Conservation (phyloP, 768 basidiomycete species). For the Dioszegia hungarica region DNA sequence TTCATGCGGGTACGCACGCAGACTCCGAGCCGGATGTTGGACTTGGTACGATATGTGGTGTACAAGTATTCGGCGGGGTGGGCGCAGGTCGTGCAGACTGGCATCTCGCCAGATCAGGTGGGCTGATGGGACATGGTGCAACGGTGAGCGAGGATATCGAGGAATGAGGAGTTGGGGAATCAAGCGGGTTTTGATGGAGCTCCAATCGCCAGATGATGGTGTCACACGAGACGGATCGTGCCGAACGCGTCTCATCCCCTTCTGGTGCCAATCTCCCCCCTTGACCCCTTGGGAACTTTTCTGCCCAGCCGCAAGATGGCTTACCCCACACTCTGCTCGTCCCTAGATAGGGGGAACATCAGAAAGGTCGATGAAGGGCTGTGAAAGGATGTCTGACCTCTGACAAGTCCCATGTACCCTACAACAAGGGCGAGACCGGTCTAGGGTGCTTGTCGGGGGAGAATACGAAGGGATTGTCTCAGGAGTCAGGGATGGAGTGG, state of each 20-base stretch:
- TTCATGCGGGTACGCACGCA: slow-evolving; percentile 35
- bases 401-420: background rate
- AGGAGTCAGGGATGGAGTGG: no score
- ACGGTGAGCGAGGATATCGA: background rate
- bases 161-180: background rate
- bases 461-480: background rate
- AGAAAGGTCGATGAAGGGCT: background rate
- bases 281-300: no score
- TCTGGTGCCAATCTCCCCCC: no score
- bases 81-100: slow-evolving; percentile 46
- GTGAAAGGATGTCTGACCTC: background rate
- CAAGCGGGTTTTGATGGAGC: no score
- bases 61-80: slow-evolving; percentile 39
- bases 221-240: no score
- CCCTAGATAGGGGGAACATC: no score
- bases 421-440: background rate
- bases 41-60: slow-evolving; percentile 47
- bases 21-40: slow-evolving; percentile 46
- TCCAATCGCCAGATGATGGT: no score
- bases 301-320: no score
- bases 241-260: no score
- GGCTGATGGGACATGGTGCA: background rate
- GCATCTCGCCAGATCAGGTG: slow-evolving; percentile 33
- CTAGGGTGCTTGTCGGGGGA: background rate
- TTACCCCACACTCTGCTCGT: no score